Base-by-base conservation (phyloP, 305 asterid species). In the Fraxinus latifolia region DNA sequence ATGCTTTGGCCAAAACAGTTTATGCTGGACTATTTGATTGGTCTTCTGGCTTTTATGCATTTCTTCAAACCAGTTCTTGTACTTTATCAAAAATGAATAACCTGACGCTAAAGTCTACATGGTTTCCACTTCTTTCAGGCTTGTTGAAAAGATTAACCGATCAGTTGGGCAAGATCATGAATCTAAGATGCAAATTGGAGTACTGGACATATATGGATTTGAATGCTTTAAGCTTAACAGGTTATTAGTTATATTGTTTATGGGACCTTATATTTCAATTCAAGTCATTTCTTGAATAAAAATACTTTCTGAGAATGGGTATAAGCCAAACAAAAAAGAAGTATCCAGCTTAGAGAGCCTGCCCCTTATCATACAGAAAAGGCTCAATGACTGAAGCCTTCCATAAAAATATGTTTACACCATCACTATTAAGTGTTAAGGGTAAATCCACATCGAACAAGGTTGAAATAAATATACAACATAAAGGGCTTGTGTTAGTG, bases 131-230 rank as follows among this genome's bases (percentile, higher is more conserved):
- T 85, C 86, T 87, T 89, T 80, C 95, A 96, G 99, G 99, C 97
- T 96, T 87, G 99, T 96, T 81, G 98, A 96, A 62, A 96, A 92
- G 90, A 91, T 96, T 81, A 96, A 96, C 84, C 85, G 91, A 87
- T 94, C 99, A 79, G 98, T 96, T 84, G 99, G 99, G 79, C 99
- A 96, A 89, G 99, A 96, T 89, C 91, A 73, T 70, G 89, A 93
- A 84, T 94, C 99, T 50, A 92, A 83, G 89, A 88, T 92, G 37
- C 97, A 91, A 85, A 92, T 96, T 84, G 99, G 99, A 77, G 99
- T 96, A 81, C 86, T 96, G 87, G 99, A 96, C 87, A 96, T 96
- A 44, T 96, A 96, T 88, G 99, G 99, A 80, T 96, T 96, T 90
- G 99, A 96, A 84, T 92, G 98, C 92, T 96, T 96, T 84, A 94